Evolutionary conservation across 441 rosid genomes (phyloP).

Genomic region (Euphorbia schlechtendalii): DNA sequence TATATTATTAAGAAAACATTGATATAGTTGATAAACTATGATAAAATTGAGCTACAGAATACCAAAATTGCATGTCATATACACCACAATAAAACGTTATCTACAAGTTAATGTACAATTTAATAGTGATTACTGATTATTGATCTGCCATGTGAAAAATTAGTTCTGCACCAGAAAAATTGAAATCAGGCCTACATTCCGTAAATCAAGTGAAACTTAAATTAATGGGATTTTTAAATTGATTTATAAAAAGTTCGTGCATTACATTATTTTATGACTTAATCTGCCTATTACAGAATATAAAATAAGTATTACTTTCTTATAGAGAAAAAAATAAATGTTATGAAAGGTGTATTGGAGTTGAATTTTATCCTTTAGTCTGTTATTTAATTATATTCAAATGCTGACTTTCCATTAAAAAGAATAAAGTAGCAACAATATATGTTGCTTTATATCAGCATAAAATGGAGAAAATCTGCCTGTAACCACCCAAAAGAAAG

Average conservation of each 20-base stretch:
- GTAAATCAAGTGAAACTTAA: too few relatives aligned
- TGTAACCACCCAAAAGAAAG: constrained; percentile 4
- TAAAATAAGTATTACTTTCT: too few relatives aligned
- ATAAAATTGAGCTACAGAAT: too few relatives aligned
- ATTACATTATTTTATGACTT: neutral
- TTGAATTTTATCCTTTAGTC: neutral
- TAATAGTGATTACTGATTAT: too few relatives aligned
- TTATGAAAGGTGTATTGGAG: neutral
- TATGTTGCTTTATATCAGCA: neutral
- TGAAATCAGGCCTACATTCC: too few relatives aligned
- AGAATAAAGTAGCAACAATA: neutral
- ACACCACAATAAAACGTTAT: too few relatives aligned
- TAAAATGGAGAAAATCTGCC: neutral
- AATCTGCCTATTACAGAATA: neutral
- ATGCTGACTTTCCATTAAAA: neutral
- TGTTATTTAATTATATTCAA: neutral
- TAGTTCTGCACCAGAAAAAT: too few relatives aligned
- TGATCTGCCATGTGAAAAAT: too few relatives aligned
- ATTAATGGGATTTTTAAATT: neutral
- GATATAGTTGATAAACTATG: too few relatives aligned
- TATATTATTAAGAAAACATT: too few relatives aligned
- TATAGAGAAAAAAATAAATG: neutral
- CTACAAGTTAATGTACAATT: too few relatives aligned
- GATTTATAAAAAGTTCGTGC: neutral
- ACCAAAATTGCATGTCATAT: too few relatives aligned